Conservation (phyloP, 768 basidiomycete genomes). For the Boletus vinaceobasis region DNA sequence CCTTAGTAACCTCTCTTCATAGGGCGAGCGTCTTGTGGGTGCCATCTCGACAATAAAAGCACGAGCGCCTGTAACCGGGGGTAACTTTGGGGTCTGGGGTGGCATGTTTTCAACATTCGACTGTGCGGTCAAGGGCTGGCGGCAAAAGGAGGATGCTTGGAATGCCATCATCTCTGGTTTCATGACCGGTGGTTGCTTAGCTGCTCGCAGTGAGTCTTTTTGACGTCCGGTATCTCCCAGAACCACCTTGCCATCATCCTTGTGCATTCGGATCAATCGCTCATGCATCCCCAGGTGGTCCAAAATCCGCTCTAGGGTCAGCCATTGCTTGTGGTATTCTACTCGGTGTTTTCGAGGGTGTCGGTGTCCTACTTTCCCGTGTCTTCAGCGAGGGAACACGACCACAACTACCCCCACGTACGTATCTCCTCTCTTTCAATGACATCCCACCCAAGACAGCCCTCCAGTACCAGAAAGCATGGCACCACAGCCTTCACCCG, state of each 20-base stretch:
- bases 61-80: conserved; percentile 95
- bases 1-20: background rate
- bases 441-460: conserved; percentile 2
- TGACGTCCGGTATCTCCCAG: background rate
- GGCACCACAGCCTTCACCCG: conserved; percentile 46
- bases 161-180: conserved; percentile 98
- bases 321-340: conserved; percentile 95
- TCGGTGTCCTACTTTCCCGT: conserved; percentile 87
- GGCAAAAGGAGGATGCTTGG: conserved; percentile 98
- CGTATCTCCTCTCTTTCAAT: conserved; percentile 31
- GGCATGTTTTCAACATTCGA: conserved; percentile 99
- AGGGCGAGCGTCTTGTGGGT: conserved; percentile 94
- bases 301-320: conserved; percentile 85
- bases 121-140: conserved; percentile 94
- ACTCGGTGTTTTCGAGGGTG: conserved; percentile 91
- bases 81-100: conserved; percentile 95
- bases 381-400: conserved; percentile 82
- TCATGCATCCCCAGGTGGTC: conserved; percentile 64
- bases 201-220: conserved; percentile 76
- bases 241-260: background rate
- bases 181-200: conserved; percentile 95
- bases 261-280: background rate
- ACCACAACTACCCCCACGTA: conserved; percentile 77
- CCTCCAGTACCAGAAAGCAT: conserved; percentile 52
- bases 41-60: conserved; percentile 97